phyloP scores from a whole-genome alignment of 768 basidiomycete genomes.

The Lactifluus volemus region DNA sequence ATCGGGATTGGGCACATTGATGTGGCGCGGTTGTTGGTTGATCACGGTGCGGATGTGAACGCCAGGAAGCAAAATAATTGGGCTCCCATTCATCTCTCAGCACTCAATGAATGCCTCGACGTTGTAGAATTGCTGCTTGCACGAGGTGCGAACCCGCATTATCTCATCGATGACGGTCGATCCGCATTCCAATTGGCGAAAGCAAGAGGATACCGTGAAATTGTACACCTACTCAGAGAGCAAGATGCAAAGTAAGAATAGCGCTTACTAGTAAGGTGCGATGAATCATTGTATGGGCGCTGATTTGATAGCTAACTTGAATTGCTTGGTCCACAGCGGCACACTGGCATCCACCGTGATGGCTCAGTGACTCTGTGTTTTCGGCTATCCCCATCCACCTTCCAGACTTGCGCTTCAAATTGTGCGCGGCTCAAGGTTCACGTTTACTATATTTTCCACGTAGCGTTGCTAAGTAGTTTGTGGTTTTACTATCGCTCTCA shows the following conservation, averaged over 20 bases:
- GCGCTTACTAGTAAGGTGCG: not conserved
- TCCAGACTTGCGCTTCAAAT: too few relatives aligned
- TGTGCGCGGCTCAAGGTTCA: too few relatives aligned
- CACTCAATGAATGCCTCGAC: not conserved
- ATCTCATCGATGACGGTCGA: not conserved
- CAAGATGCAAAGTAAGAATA: not conserved
- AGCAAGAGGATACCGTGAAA: too few relatives aligned
- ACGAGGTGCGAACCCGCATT: not conserved
- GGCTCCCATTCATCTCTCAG: not conserved
- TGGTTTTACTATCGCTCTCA: too few relatives aligned
- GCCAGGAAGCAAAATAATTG: not conserved
- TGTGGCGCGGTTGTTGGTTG: not conserved
- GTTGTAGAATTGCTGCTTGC: not conserved
- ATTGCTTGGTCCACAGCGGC: too few relatives aligned
- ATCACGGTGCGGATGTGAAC: not conserved
- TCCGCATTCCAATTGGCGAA: not conserved
- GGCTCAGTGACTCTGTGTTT: too few relatives aligned
- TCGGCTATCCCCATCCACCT: too few relatives aligned
- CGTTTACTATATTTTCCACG: too few relatives aligned
- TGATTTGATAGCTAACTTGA: not conserved
- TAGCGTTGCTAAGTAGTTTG: too few relatives aligned
- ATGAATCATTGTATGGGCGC: not conserved
- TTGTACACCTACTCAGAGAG: not conserved
- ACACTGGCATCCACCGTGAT: too few relatives aligned
- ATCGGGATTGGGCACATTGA: not conserved